These are phyloP conservation scores for Aspergillus pseudoterreus DNA, from an alignment of 2,329 filamentous ascomycete genomes.

Conservation along the genomic window DNA sequence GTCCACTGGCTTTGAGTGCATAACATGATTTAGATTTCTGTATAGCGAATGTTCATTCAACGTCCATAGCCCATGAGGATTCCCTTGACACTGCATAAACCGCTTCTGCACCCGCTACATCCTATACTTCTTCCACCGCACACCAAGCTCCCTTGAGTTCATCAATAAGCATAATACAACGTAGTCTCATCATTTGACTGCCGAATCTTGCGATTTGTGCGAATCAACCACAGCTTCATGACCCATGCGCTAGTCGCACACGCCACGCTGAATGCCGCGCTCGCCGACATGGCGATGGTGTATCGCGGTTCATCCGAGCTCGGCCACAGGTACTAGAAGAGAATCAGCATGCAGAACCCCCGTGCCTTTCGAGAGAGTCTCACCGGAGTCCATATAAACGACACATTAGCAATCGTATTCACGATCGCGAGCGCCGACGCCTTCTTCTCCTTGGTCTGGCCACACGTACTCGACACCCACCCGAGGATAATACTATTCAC, in stretches of 20 bases:
- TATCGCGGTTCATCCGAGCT: constrained; percentile 18
- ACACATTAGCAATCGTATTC: constrained; percentile 38
- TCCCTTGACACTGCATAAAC: no score
- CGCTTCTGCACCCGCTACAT: no score
- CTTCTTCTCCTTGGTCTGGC: constrained; percentile 44
- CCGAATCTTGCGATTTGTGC: constrained; percentile 16
- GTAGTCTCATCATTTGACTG: constrained; percentile 14
- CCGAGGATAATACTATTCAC: constrained; percentile 42
- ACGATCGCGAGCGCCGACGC: constrained; percentile 41
- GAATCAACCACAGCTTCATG: constrained; percentile 15
- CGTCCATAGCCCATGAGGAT: no score
- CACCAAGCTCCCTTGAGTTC: no score
- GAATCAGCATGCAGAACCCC: neutral
- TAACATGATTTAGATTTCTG: neutral
- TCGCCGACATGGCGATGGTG: constrained; percentile 16
- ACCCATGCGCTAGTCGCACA: constrained; percentile 13
- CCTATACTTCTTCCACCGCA: no score
- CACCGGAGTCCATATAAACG: constrained; percentile 35
- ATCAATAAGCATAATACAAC: constrained; percentile 16
- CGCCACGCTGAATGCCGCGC: constrained; percentile 13
- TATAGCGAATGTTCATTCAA: no score
- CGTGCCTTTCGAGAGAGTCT: neutral
- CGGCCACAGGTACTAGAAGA: constrained; percentile 31
- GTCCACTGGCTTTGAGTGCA: neutral
- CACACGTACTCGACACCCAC: constrained; percentile 42